A percentile compares a stretch with the other conserved stretches of the same genome.
Conservation (phyloP, 495 filamentous ascomycete genomes). For the Annulohypoxylon nitens region DNA sequence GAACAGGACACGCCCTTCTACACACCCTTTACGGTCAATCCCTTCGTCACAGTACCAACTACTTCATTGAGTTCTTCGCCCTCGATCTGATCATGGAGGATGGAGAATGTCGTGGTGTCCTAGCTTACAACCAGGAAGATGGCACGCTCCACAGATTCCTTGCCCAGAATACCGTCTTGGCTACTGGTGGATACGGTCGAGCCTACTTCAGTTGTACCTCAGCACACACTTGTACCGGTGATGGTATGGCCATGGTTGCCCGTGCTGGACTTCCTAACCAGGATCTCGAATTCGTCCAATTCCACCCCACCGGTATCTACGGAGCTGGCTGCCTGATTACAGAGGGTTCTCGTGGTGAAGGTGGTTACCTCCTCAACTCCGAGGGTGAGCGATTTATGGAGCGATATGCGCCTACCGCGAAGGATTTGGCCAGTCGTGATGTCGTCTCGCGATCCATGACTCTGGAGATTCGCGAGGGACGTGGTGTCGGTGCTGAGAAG, state of each 20-base stretch:
- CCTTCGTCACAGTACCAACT: constrained; percentile 96
- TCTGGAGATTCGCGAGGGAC: constrained; percentile 94
- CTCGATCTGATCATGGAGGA: constrained; percentile 96
- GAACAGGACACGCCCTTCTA: constrained; percentile 95
- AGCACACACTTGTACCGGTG: constrained; percentile 97
- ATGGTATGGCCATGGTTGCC: constrained; percentile 98
- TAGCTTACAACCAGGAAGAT: constrained; percentile 98
- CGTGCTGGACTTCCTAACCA: constrained; percentile 98
- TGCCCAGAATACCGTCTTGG: constrained; percentile 93
- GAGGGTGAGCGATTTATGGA: constrained; percentile 99
- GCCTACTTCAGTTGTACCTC: constrained; percentile 98
- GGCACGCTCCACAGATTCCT: constrained; percentile 96
- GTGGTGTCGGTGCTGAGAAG: constrained; percentile 95
- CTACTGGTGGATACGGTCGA: constrained; percentile 96
- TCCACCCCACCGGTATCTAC: constrained; percentile 99
- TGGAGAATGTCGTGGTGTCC: constrained; percentile 93
- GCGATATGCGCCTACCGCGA: constrained; percentile 95
- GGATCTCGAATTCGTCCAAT: constrained; percentile 99
- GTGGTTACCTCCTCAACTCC: constrained; percentile 95
- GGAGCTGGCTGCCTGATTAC: constrained; percentile 98
- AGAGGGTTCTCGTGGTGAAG: constrained; percentile 97
- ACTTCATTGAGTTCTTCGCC: constrained; percentile 99
- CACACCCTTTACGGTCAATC: constrained; percentile 99
- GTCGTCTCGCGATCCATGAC: constrained; percentile 98
- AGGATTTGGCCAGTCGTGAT: constrained; percentile 94